Base-by-base conservation (phyloP, 257 asterid genomes). In the Solanum okadae region DNA sequence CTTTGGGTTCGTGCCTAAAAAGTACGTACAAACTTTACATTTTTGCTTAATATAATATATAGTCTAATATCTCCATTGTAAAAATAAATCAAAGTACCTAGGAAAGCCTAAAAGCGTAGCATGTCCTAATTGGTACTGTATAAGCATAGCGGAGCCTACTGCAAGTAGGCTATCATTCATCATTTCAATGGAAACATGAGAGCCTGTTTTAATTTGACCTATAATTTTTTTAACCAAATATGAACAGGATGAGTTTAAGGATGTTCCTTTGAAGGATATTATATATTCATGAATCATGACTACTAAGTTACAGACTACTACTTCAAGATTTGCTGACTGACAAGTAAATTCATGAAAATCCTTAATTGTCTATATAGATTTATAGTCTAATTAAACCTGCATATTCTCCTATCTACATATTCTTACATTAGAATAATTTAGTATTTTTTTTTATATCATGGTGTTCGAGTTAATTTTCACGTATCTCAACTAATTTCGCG, bases 401-500 rank as follows among this genome's bases (percentile, higher is more conserved):
- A 20, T 35, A 72, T 8, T 31, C 44, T 31, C 12, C 35, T 1
- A 25, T 31, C 23, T 49, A 49, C 61, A 15, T 16, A 56, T 56
- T 56, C 65, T 56, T 56, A 7, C 65, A 56, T 56, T 56, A 56
- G 65, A 56, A 56, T 6, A 68, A 68, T 68, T 68, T 29, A 29
- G 37, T 29, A 68, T 29, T 10, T 8, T 31, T 29, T 70, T 18
- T 18, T 18, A 2, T 18, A 18, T 18, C 4, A 8, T 6, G 2
- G n/a, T 18, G 65, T 56, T 56, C 0, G 23, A 1, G 10, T 0
- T 0, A 56, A 56, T 0, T 56, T 56, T 56, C 10, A 3, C 0
- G 0, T 18, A 52, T 0, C 4, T 18, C 2, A 18, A 18, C 1
- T 18, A 6, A 18, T 56, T 56, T 0, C 1, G 0, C 0, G n/a